Evolutionary conservation across 257 asterid species (phyloP), one percentile per base, ranked within the genome.

Genomic region (Nicotiana tabacum): DNA sequence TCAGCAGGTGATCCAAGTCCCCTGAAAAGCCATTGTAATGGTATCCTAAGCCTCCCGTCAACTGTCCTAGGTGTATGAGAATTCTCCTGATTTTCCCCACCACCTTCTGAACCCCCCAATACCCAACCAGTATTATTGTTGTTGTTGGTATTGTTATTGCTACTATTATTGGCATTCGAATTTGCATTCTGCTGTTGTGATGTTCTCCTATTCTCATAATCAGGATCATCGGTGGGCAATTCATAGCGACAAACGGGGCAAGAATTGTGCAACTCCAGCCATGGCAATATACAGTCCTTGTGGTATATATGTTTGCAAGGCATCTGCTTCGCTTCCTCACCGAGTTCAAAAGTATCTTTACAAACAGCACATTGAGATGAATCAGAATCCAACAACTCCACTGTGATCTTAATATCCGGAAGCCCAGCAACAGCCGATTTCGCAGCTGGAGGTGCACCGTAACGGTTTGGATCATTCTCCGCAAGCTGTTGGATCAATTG

Each of bases 301-400:
- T 95, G 99, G 84, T 95, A 95, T 29, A 95, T 85, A 86, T 95
- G 99, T 80, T 93, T 94, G 87, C 99, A 95, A 1, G 99, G 99
- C 85, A 95, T 90, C 87, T 88, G 92, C 80, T 94, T 94, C 0
- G 92, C 97, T 81, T 77, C 91, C 85, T 88, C 95, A 24, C 84
- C 60, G 29, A 95, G 86, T 85, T 88, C 96, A 76, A 95, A 95
- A 83, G 82, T 87, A 72, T 94, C 99, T 81, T 92, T 95, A 84
- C 99, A 95, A 65, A 95, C 98, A 1, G 98, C 98, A 33, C 98
- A 93, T 29, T 89, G 97, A 2, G 92, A 91, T 1, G 90, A 88
- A 86, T 95, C 98, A 1, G 94, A 86, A 5, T 66, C 87, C 87
- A 93, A 66, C 82, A 95, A 83, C 51, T 85, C 94, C 51, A 66